These are phyloP conservation scores for Heliosperma pusillum DNA, from an alignment of 148 eudicot species.

Conservation along the genomic window DNA sequence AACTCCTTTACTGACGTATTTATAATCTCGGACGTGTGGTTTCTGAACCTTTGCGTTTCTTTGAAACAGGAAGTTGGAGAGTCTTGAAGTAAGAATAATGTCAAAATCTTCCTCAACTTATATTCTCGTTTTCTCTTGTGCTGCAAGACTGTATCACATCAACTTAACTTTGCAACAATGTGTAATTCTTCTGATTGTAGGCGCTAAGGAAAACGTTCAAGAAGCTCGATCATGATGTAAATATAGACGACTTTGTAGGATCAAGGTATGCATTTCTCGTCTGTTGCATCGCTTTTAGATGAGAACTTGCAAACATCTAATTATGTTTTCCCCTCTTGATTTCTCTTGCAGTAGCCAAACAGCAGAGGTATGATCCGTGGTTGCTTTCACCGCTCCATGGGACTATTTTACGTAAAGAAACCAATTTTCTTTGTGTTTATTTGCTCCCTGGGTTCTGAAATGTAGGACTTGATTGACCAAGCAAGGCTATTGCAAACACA, in stretches of 20 bases:
- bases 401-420: background rate
- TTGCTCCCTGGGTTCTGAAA: constrained; percentile 11
- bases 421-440: constrained; percentile 1
- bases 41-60: constrained; percentile 23
- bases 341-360: constrained; percentile 60
- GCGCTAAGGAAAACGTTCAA: constrained; percentile 69
- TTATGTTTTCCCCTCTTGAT: constrained; percentile 8
- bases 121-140: background rate
- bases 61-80: constrained; percentile 87
- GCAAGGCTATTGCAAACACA: constrained; percentile 45
- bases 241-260: constrained; percentile 59
- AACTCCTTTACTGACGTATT: background rate
- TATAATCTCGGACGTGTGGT: constrained; percentile 8
- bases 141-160: background rate
- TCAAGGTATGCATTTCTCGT: constrained; percentile 45
- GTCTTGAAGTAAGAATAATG: constrained; percentile 77
- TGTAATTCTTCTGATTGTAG: constrained; percentile 25
- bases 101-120: constrained; percentile 6
- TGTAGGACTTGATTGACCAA: constrained; percentile 53
- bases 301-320: constrained; percentile 25
- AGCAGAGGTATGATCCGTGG: constrained; percentile 46
- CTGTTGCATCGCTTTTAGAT: constrained; percentile 4
- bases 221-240: constrained; percentile 75
- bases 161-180: background rate
- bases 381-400: background rate